Evolutionary conservation across 1,284 basidiomycete species (phyloP), one percentile per base, ranked within the genome.

Genomic region (Rhodotorula sp.): DNA sequence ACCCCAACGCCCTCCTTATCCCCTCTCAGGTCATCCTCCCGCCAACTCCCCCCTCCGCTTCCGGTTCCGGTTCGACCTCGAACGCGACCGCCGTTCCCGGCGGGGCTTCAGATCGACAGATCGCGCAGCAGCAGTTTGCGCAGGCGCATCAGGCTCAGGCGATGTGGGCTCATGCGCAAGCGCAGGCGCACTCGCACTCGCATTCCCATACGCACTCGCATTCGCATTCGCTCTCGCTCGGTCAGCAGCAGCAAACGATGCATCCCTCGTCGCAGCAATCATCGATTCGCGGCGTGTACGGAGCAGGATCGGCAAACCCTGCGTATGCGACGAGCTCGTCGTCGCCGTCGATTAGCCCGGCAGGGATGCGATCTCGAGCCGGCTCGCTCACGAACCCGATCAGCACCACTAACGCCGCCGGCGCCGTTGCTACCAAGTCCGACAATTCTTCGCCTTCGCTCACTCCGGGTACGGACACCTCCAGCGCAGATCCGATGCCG

Each of bases 81-180:
- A 21, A 15, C 52, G 52, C 12, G 52, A n/a, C 26, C 26, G 26
- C 26, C 29, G 56, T 12, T 57, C 15, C 16, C 18, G 56, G 26
- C 31, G 14, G 56, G 39, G 14, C n/a, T 46, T n/a, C 39, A 5
- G 71, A 70, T 16, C 64, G 67, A 3, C 67, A 69, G 29, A 49
- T 58, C 15, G 69, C 69, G 21, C 64, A 65, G 31, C 74, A 75
- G 56, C 64, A 70, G n/a, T 75, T 67, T 26, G 74, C 74, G 21
- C 71, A 75, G 21, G 69, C 62, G 23, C 71, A 73, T 18, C 74
- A 75, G 52, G 68, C 68, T 1, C 64, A 72, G 39, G 73, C 68
- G 29, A 43, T 72, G 46, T 72, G 73, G 73, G 67, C 67, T 3
- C 39, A 46, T 26, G 61, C 51, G 16, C 68, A 64, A 18, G 39